Percentiles rank a stretch among this genome's conserved stretches.
These are phyloP conservation scores for Gelatoporia subvermispora DNA, from an alignment of 768 basidiomycete species.

Conservation along the genomic window DNA sequence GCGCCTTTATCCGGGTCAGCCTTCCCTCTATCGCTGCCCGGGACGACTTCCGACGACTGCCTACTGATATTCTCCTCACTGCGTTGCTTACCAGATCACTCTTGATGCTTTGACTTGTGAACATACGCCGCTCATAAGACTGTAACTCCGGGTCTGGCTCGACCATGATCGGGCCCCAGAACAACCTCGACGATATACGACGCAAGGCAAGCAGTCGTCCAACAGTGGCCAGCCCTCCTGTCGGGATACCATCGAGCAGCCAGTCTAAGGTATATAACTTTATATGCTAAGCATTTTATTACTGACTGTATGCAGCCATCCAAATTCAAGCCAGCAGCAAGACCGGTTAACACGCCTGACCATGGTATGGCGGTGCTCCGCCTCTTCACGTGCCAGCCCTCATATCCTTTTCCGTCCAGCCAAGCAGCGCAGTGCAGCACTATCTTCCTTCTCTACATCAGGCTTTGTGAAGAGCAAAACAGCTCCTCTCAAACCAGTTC, in stretches of 20 bases:
- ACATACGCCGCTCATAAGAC: background rate
- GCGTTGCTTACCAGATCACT: too few relatives aligned
- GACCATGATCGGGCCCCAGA: slow-evolving; percentile 14
- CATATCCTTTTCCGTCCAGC: background rate
- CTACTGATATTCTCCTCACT: background rate
- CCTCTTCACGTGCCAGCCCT: too few relatives aligned
- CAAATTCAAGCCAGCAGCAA: slow-evolving; percentile 15
- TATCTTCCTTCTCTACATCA: slow-evolving; percentile 43
- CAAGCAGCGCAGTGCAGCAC: slow-evolving; percentile 6
- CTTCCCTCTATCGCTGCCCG: background rate
- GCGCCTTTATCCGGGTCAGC: background rate
- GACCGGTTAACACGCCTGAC: background rate
- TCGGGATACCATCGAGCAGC: slow-evolving; percentile 1
- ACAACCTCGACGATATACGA: slow-evolving; percentile 17
- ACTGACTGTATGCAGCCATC: background rate
- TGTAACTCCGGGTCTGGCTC: background rate
- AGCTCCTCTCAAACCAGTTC: background rate
- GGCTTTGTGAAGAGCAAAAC: slow-evolving; percentile 32
- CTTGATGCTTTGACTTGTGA: too few relatives aligned
- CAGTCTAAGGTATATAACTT: slow-evolving; percentile 6
- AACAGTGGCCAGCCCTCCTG: background rate
- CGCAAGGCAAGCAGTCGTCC: slow-evolving; percentile 3
- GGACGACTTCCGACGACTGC: background rate
- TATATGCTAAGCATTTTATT: too few relatives aligned
- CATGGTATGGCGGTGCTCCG: too few relatives aligned